Base-by-base conservation (phyloP, 257 asterid genomes). In the Solanum arcanum region DNA sequence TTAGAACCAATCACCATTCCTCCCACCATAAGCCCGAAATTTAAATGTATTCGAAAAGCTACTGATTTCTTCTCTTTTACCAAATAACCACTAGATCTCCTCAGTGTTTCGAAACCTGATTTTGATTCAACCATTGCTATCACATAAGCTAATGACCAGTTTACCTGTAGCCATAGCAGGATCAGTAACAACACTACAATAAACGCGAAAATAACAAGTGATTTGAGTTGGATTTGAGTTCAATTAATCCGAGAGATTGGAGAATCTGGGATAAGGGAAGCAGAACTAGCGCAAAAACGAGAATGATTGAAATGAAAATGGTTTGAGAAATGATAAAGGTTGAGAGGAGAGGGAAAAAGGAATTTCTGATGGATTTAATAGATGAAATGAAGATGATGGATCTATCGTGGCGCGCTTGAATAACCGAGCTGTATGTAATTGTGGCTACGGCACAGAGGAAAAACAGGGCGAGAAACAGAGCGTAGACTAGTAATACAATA, bases 11-110 rank as follows among this genome's bases (percentile, higher is more conserved):
- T 62, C 70, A 62, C 70, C 66, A 59, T 20, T 59, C 11, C 25
- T 87, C 76, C 14, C 86, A 90, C 59, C 84, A 89, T 3, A 90
- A 90, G 31, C 95, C 95, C 27, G 88, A 91, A 14, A 86, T 64
- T 3, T 0, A 83, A n/a, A 62, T n/a, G 73, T 27, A 56, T 18
- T 18, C 3, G 8, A 52, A 87, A 15, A 6, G 64, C 76, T 21
- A 87, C 7, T 5, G 4, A n/a, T 70, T 66, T 87, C 84, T 44
- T 87, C 68, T 62, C 89, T 9, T 83, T 70, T n/a, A 83, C 46
- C n/a, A 87, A 47, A 70, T 83, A 47, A 10, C 62, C 39, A 72
- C 89, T 87, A 62, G 18, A 64, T 75, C 66, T 83, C 68, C 85
- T 82, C 76, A 87, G 44, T 21, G 87, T 33, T 72, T 41, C 84